These are phyloP conservation scores for Elsinoe fawcettii DNA, from an alignment of 2,329 filamentous ascomycete genomes.

Conservation along the genomic window DNA sequence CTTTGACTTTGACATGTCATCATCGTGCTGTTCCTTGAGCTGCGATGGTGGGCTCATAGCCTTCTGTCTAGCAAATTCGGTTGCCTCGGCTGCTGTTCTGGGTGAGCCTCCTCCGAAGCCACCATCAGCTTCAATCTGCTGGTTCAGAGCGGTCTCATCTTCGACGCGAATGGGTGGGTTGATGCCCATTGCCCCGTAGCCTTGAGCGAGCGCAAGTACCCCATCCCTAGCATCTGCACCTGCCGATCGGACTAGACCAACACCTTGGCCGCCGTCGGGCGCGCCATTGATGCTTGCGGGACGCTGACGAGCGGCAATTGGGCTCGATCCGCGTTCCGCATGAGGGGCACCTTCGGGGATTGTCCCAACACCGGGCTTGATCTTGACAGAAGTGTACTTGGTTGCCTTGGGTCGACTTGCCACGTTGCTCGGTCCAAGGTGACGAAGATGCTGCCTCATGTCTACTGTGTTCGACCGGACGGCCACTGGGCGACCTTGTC, in stretches of 20 bases:
- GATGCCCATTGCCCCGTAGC: constrained; percentile 37
- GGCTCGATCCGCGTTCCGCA: not conserved
- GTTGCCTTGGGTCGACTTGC: constrained; percentile 54
- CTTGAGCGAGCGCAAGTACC: constrained; percentile 49
- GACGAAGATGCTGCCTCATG: constrained; percentile 52
- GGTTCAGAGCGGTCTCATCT: constrained; percentile 2
- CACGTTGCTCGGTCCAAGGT: constrained; percentile 57
- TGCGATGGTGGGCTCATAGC: constrained; percentile 6
- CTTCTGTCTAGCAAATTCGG: constrained; percentile 17
- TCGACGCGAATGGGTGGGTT: constrained; percentile 6
- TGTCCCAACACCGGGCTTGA: constrained; percentile 49
- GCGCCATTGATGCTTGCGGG: constrained; percentile 23
- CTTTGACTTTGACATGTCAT: constrained; percentile 8
- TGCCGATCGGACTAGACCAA: constrained; percentile 46
- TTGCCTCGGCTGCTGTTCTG: constrained; percentile 18
- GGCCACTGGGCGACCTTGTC: constrained; percentile 27
- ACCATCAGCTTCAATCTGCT: constrained; percentile 13
- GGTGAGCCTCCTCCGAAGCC: constrained; percentile 7
- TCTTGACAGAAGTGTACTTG: constrained; percentile 56
- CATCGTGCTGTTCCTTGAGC: constrained; percentile 4
- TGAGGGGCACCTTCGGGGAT: constrained; percentile 31
- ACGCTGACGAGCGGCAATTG: constrained; percentile 6
- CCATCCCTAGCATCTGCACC: constrained; percentile 57
- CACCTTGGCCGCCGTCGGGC: constrained; percentile 46
- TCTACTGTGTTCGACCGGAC: constrained; percentile 48